Base-by-base conservation (phyloP, 352 stramenopile genomes). In the Halophytophthora polymorphica region DNA sequence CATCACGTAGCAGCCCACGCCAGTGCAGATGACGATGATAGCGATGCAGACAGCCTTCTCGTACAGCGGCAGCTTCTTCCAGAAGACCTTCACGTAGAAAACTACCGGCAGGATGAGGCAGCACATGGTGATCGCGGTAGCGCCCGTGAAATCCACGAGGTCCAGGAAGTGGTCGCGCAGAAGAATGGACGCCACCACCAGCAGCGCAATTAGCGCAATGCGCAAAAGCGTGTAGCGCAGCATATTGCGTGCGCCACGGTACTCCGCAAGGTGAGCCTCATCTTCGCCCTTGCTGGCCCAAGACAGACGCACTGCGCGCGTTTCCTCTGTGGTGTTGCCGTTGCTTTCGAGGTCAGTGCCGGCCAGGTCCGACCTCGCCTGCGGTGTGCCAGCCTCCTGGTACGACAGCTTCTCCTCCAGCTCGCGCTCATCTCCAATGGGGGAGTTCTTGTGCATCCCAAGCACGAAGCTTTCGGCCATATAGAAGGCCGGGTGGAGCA, bases 31-130 rank as follows among this genome's bases (percentile, higher is more conserved):
- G 2, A 47, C n/a, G 6, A 66, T 37, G 38, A 66, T 50, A 6
- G 55, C 0, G 35, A 61, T 28, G 21, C 49, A 59, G 14, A 50
- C 22, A 4, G 43, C 33, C 46, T 65, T 64, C 39, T 69, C 60
- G 53, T 65, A 61, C 19, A 69, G 41, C 17, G 56, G 56, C 29
- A 69, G 52, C 31, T 46, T 58, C 6, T 15, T 45, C 49, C 56
- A 61, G 19, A 61, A 33, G n/a, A 50, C 37, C 56, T 67, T 67
- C 29, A 71, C 17, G 58, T 71, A 71, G 38, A 67, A 64, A 8
- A 45, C 29, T 6, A 67, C 52, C 13, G 62, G 62, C 10, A 71
- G 31, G 13, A 67, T 45, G 19, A 68, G 67, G 45, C 62, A 68
- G 46, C 46, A 67, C 5, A 56, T 25, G 7, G 58, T 38, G n/a